Conservation (phyloP, 768 basidiomycete species). For the Mycena capillaripes region DNA sequence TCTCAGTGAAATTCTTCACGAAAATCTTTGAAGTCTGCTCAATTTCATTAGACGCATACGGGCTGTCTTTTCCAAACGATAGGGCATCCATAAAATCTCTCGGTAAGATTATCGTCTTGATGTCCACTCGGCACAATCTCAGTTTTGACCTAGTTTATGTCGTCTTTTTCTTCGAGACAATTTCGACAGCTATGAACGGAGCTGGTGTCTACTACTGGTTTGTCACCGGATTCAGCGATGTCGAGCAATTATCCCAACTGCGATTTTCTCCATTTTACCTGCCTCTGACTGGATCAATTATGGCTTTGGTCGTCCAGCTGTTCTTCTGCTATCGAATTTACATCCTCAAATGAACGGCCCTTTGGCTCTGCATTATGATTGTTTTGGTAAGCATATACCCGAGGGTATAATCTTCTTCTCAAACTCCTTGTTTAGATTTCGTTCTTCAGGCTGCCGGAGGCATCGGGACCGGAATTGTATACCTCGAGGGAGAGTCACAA, state of each 20-base stretch:
- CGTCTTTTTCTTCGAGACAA: slow-evolving; percentile 8
- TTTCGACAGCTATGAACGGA: slow-evolving; percentile 18
- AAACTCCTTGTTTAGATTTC: background rate
- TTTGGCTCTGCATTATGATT: background rate
- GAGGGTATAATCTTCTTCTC: too few species aligned
- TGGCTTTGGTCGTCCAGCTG: slow-evolving; percentile 2
- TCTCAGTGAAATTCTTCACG: background rate
- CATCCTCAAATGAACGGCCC: too few species aligned
- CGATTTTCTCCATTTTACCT: slow-evolving; percentile 8
- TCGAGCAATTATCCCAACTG: background rate
- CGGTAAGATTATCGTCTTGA: background rate
- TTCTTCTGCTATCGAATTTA: too few species aligned
- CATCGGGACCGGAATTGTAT: slow-evolving; percentile 2
- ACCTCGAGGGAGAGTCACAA: slow-evolving; percentile 2
- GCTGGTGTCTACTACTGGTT: slow-evolving; percentile 17
- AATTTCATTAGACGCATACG: background rate
- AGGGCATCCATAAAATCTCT: slow-evolving; percentile 6
- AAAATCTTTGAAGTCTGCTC: background rate
- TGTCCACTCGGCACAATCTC: background rate
- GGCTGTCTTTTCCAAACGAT: slow-evolving; percentile 15
- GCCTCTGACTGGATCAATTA: background rate
- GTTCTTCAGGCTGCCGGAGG: slow-evolving; percentile 14
- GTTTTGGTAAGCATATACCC: background rate
- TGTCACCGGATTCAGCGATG: slow-evolving; percentile 14
- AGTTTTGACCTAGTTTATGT: background rate